Evolutionary conservation across 805 yeast genomes (phyloP), one percentile per base, ranked within the genome.

Genomic region (Allodekkera sacchari): DNA sequence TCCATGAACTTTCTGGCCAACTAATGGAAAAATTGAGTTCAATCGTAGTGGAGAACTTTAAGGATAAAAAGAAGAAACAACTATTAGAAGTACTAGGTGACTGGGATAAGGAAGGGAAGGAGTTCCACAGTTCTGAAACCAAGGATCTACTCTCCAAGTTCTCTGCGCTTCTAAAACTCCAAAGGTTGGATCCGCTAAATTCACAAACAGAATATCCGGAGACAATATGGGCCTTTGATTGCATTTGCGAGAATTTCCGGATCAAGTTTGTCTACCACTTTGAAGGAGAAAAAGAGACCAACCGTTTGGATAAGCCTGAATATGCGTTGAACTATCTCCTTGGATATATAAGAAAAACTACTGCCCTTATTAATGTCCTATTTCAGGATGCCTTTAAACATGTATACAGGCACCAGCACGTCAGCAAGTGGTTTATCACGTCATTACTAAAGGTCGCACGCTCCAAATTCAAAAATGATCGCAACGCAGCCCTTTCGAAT

Each of bases 291-390:
- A 59, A 53, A 24, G 80, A 76, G 21, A 80, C 88, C 0, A 78
- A 77, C 44, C 66, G 73, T 27, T 45, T 72, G 17, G 76, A 77
- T 35, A 74, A 74, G 44, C 88, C 89, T 2, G 88, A 81, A 47
- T 80, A 84, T 79, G 68, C 76, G 4, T 64, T 79, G 37, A 53
- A 59, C 12, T 79, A 67, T 43, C 47, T 70, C 5, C 67, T 63
- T 36, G 58, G 61, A 10, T 69, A 65, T 37, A 33, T 71, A 13
- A 40, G 45, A 4, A 43, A 33, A 45, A 59, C 40, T 27, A 53
- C 32, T 36, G 53, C 22, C 12, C 42, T 12, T 32, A 65, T 27
- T 46, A 56, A 40, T 25, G 25, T 48, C 15, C 44, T 57, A 7
- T 47, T 64, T 15, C 59, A 55, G 7, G 26, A 18, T 7, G 30